Evolutionary conservation across 106 monocot species (phyloP).

Genomic region (Apostasia ramifera): DNA sequence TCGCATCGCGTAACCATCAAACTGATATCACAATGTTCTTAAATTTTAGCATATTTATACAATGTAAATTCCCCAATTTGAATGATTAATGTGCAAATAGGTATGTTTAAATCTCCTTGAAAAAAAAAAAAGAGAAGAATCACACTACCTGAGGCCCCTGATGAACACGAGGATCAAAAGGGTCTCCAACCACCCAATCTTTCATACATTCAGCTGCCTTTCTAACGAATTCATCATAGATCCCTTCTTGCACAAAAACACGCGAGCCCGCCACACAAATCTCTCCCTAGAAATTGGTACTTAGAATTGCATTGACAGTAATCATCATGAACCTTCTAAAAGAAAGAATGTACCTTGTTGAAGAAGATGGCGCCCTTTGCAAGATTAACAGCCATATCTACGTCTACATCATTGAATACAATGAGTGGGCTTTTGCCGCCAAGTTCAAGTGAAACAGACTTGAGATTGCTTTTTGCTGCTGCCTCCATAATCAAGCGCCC

Average conservation of each 20-base stretch:
- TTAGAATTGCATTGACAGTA: no score
- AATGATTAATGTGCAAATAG: no score
- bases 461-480: conserved; percentile 51
- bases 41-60: no score
- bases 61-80: no score
- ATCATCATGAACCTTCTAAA: background rate
- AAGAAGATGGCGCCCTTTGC: conserved; percentile 18
- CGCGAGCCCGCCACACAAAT: conserved; percentile 48
- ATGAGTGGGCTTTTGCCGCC: conserved; percentile 47
- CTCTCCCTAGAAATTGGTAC: conserved; percentile 31
- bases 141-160: conserved; percentile 28
- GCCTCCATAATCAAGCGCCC: conserved; percentile 45
- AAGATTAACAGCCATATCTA: conserved; percentile 35
- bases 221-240: conserved; percentile 47
- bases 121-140: background rate
- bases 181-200: conserved; percentile 50
- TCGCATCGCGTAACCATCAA: no score
- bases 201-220: conserved; percentile 30
- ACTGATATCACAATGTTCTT: no score
- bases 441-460: conserved; percentile 43
- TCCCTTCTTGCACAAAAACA: conserved; percentile 55
- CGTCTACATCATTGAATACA: conserved; percentile 51
- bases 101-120: no score
- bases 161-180: conserved; percentile 24
- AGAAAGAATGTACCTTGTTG: conserved; percentile 28